A percentile compares a stretch with the other conserved stretches of the same genome.
Conservation (phyloP, 805 yeast genomes). For the Hanseniaspora nectarophila region DNA sequence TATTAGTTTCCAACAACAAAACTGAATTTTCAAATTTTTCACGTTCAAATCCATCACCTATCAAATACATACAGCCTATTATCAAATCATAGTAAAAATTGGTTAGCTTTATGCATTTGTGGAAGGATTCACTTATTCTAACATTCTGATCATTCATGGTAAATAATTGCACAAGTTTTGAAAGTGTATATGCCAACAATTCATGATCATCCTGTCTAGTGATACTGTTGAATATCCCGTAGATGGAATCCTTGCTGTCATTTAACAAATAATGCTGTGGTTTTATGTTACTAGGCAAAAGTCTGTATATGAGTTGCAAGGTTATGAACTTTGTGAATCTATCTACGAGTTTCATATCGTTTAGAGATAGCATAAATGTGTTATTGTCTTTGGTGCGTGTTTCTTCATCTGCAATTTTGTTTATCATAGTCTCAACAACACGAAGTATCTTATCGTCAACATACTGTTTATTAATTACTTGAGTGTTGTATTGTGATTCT, state of each 20-base stretch:
- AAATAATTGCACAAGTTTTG: background rate
- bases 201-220: slow-evolving; percentile 17
- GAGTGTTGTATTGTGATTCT: background rate
- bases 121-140: slow-evolving; percentile 28
- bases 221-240: slow-evolving; percentile 35
- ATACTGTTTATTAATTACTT: background rate
- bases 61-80: slow-evolving; percentile 36
- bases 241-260: slow-evolving; percentile 51
- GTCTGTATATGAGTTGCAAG: slow-evolving; percentile 59
- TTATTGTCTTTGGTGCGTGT: background rate
- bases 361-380: slow-evolving; percentile 49
- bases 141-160: slow-evolving; percentile 2
- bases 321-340: slow-evolving; percentile 52
- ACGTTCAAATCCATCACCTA: slow-evolving; percentile 18
- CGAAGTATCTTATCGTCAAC: background rate
- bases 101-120: slow-evolving; percentile 47
- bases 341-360: slow-evolving; percentile 69
- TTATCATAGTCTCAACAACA: background rate
- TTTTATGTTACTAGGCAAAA: slow-evolving; percentile 30
- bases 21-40: slow-evolving; percentile 7
- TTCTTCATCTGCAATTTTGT: background rate
- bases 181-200: background rate
- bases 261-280: slow-evolving; percentile 33
- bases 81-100: slow-evolving; percentile 54
- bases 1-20: slow-evolving; percentile 29